Conservation (phyloP, 768 basidiomycete genomes). For the Daedaleopsis nitida region DNA sequence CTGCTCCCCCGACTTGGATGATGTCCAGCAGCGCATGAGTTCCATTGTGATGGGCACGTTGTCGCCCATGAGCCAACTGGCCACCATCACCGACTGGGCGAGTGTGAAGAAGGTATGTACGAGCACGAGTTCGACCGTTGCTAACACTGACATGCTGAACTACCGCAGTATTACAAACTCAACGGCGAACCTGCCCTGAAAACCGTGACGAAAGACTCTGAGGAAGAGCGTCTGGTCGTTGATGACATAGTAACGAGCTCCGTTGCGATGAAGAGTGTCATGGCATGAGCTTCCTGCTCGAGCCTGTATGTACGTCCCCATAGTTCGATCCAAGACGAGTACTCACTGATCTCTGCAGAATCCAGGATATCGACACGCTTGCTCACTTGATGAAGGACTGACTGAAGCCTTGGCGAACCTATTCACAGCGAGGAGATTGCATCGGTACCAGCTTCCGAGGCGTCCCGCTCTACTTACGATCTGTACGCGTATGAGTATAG, state of each 20-base stretch:
- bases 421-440: too few species aligned
- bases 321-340: too few species aligned
- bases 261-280: slow-evolving; percentile 81
- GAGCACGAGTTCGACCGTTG: neutral
- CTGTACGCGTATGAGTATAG: neutral
- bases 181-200: slow-evolving; percentile 50
- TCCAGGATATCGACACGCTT: too few species aligned
- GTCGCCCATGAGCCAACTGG: slow-evolving; percentile 47
- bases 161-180: slow-evolving; percentile 68
- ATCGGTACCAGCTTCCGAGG: neutral
- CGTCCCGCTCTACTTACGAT: neutral
- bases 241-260: slow-evolving; percentile 75
- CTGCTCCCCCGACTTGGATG: slow-evolving; percentile 38
- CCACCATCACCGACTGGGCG: slow-evolving; percentile 65
- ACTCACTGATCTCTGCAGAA: too few species aligned
- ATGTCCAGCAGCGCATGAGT: slow-evolving; percentile 57
- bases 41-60: slow-evolving; percentile 60
- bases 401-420: too few species aligned
- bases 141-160: neutral
- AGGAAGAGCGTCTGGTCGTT: slow-evolving; percentile 43
- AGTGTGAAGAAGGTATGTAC: slow-evolving; percentile 67
- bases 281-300: slow-evolving; percentile 20
- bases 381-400: too few species aligned
- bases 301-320: too few species aligned
- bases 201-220: slow-evolving; percentile 35